Evolutionary conservation across 305 asterid species (phyloP).

Genomic region (Solanum hybrid): DNA sequence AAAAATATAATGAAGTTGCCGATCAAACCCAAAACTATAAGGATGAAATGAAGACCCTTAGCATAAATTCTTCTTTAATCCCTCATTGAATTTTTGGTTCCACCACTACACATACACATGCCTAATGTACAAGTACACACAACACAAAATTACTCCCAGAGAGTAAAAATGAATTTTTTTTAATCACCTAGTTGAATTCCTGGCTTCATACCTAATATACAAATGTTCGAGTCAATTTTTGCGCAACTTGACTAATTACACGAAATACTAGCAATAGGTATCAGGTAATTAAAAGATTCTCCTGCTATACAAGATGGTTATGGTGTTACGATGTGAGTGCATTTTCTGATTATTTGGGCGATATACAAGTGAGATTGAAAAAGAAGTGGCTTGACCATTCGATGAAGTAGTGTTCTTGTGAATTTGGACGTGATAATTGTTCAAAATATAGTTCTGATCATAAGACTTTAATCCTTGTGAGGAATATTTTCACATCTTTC

Average conservation of each 20-base stretch:
- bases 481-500: not conserved
- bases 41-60: not conserved
- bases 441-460: not conserved
- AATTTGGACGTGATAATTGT: not conserved
- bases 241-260: not conserved
- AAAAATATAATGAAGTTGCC: not conserved
- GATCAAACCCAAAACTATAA: not conserved
- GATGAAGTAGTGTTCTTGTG: not conserved
- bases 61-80: not conserved
- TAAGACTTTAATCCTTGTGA: not conserved
- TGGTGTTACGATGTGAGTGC: not conserved
- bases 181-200: not conserved
- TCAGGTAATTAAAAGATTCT: not conserved
- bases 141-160: not conserved
- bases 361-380: not conserved
- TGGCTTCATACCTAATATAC: not conserved
- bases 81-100: not conserved
- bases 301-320: not conserved
- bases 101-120: not conserved
- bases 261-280: not conserved
- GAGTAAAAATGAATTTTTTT: not conserved
- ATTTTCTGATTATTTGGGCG: not conserved
- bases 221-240: too few relatives aligned
- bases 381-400: not conserved
- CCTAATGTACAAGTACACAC: not conserved